These are phyloP conservation scores for Amanita muscaria DNA, from an alignment of 768 basidiomycete genomes.

Conservation along the genomic window DNA sequence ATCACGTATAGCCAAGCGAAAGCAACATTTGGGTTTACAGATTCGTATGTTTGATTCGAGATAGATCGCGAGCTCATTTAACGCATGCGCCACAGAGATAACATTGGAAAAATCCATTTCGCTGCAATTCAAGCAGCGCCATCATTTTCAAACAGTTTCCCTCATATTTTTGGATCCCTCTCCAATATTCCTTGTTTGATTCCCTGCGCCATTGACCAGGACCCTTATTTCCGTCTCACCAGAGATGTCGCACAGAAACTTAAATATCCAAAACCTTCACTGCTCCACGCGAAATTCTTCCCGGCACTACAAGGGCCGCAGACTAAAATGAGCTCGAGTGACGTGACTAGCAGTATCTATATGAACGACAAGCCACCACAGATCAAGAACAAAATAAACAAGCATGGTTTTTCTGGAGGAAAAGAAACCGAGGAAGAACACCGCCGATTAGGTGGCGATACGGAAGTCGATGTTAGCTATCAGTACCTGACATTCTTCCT, in stretches of 20 bases:
- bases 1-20: conserved; percentile 92
- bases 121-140: conserved; percentile 93
- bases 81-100: conserved; percentile 62
- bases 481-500: conserved; percentile 94
- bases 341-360: conserved; percentile 87
- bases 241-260: conserved; percentile 91
- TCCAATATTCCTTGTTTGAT: conserved; percentile 88
- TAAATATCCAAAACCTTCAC: conserved; percentile 90
- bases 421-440: conserved; percentile 96
- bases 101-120: conserved; percentile 97
- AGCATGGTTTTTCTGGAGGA: conserved; percentile 94
- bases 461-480: conserved; percentile 92
- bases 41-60: conserved; percentile 59
- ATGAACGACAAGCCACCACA: conserved; percentile 90
- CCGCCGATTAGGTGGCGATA: conserved; percentile 75
- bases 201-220: conserved; percentile 97
- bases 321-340: conserved; percentile 98
- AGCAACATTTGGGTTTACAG: conserved; percentile 93
- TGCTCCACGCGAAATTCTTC: conserved; percentile 95
- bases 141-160: conserved; percentile 96
- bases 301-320: conserved; percentile 96
- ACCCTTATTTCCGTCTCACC: conserved; percentile 95
- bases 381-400: conserved; percentile 97
- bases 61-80: background rate
- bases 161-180: conserved; percentile 85